Percentiles rank a stretch among this genome's conserved stretches.
phyloP scores from a whole-genome alignment of 2,329 filamentous ascomycete species.

The Mycosphaerella sp. region DNA sequence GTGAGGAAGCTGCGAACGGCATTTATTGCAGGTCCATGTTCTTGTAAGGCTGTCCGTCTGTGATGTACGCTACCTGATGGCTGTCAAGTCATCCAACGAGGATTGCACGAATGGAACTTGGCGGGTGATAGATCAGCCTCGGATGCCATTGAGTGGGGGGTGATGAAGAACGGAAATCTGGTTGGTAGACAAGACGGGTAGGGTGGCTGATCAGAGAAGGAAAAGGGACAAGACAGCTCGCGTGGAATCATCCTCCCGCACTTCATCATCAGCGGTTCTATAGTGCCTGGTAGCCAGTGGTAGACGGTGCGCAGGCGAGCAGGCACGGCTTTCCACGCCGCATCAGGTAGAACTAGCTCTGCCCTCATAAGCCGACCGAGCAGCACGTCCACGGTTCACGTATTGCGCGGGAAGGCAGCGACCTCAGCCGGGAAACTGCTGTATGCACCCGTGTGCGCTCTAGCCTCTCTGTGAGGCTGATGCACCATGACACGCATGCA shows the following conservation, averaged over 20 bases:
- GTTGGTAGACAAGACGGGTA: neutral
- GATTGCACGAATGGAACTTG: too few species aligned
- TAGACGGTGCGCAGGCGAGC: constrained; percentile 1
- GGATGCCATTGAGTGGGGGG: too few species aligned
- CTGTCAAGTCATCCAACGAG: too few species aligned
- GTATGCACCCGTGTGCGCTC: constrained; percentile 18
- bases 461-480: constrained; percentile 11
- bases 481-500: constrained; percentile 10
- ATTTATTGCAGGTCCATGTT: neutral
- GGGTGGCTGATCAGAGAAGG: too few species aligned
- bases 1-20: neutral
- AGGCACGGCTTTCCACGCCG: constrained; percentile 4
- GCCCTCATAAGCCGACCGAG: neutral
- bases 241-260: constrained; percentile 1
- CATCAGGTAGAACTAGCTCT: neutral
- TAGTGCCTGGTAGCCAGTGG: constrained; percentile 1
- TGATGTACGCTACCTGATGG: too few species aligned
- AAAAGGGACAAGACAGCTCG: too few species aligned
- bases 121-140: constrained; percentile 1
- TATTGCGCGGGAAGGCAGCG: constrained; percentile 10
- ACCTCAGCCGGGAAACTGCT: constrained; percentile 19
- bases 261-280: neutral
- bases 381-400: constrained; percentile 8
- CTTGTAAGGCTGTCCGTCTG: neutral
- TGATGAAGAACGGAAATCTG: too few species aligned